Evolutionary conservation across 1,284 basidiomycete genomes (phyloP), one percentile per base, ranked within the genome.

Genomic region (Cutaneotrichosporon spelunceum): DNA sequence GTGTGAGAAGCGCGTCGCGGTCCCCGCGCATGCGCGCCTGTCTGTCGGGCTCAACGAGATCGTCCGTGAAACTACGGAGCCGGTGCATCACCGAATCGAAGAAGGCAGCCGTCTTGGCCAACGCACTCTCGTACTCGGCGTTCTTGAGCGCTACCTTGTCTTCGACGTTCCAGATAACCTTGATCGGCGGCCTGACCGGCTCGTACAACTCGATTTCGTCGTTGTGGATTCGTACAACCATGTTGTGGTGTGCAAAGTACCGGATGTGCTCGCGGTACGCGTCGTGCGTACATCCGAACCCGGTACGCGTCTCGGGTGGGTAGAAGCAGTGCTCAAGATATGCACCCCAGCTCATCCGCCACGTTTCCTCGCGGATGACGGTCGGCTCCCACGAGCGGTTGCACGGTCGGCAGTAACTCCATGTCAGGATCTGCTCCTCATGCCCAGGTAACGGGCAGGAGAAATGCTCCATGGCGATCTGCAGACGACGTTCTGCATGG

Each of bases 241-340:
- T 74, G 64, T 83, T 81, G 44, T 79, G 77, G 59, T 76, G 72
- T 14, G 91, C 89, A 78, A 98, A 97, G 78, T 92, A 98, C 47
- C 96, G 88, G 63, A 93, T 87, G 70, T 98, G 93, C 71, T 97
- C 88, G 64, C 88, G 86, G 75, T 93, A 96, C 59, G 94, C 91
- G 73, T 99, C 96, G 78, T 99, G 96, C 57, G 88, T 84, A 75
- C 96, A 99, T 3, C 88, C 87, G 64, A 79, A 78, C 2, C 77
- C 78, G 1, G 77, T 75, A 14, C 67, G 56, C 73, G 92, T 96
- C 74, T 94, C 94, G 44, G 90, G 93, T 88, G 78, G 94, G 90
- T 72, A 91, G 83, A 80, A 79, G 64, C 73, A 78, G 59, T 78
- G 76, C 65, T 79, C 78, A 24, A 79, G 71, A 55, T 79, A 80